Conservation (phyloP, 805 yeast genomes). For the Saturnispora zaruensis region DNA sequence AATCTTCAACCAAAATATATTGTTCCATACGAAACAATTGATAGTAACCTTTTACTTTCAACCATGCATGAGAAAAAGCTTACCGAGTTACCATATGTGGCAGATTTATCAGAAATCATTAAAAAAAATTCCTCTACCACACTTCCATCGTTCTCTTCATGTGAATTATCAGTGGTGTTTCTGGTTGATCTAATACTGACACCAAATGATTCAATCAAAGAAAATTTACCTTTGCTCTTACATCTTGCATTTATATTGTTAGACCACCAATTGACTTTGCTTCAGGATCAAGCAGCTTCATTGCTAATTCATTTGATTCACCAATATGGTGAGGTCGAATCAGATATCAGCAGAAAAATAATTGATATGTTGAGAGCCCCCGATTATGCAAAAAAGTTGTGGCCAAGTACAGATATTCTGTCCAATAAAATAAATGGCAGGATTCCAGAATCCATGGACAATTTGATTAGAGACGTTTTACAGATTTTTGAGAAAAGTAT, state of each 20-base stretch:
- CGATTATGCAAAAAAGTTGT: conserved; percentile 42
- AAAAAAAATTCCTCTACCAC: conserved; percentile 34
- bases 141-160: conserved; percentile 71
- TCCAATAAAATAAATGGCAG: conserved; percentile 71
- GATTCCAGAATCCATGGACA: conserved; percentile 81
- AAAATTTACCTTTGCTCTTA: conserved; percentile 59
- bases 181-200: conserved; percentile 70
- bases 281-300: conserved; percentile 77
- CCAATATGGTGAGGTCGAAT: conserved; percentile 43
- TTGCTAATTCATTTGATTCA: conserved; percentile 66
- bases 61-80: conserved; percentile 10
- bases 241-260: conserved; percentile 74
- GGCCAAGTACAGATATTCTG: conserved; percentile 84
- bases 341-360: conserved; percentile 47
- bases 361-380: conserved; percentile 49
- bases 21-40: conserved; percentile 49
- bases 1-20: conserved; percentile 78
- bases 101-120: conserved; percentile 54
- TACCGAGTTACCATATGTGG: conserved; percentile 57
- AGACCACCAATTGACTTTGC: conserved; percentile 79
- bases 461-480: conserved; percentile 53
- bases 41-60: conserved; percentile 12
- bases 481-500: conserved; percentile 42
- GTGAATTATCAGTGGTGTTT: conserved; percentile 80
- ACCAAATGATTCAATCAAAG: conserved; percentile 52